Evolutionary conservation across 805 yeast genomes (phyloP).

Genomic region (Candida dajiaensis): DNA sequence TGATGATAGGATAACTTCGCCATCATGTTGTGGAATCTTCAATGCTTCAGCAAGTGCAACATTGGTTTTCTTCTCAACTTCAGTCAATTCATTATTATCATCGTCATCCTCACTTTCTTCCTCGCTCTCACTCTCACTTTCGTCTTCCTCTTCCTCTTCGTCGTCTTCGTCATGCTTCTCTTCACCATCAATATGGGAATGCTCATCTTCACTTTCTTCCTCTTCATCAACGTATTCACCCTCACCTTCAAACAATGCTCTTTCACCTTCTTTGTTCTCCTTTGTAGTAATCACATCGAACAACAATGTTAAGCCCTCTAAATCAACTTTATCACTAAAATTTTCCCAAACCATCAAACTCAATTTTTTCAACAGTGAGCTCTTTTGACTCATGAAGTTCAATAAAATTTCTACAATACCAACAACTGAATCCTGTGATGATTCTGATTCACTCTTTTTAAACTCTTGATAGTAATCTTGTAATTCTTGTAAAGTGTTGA

Average conservation of each 20-base stretch:
- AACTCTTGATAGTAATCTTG: conserved; percentile 49
- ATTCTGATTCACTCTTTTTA: conserved; percentile 31
- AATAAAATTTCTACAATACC: conserved; percentile 54
- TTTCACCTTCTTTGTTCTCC: conserved; percentile 81
- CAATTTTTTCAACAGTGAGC: conserved; percentile 50
- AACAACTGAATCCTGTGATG: conserved; percentile 38
- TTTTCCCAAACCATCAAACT: conserved; percentile 53
- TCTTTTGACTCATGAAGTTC: conserved; percentile 51
- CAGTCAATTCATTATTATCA: conserved; percentile 25
- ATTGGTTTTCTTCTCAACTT: conserved; percentile 49
- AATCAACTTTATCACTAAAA: conserved; percentile 40
- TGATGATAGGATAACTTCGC: conserved; percentile 33
- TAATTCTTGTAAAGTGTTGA: conserved; percentile 67
- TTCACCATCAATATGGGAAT: conserved; percentile 29
- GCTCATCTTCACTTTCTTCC: conserved; percentile 37
- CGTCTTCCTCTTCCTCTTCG: not conserved
- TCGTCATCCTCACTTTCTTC: conserved; percentile 27
- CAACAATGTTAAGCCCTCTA: conserved; percentile 41
- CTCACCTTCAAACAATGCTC: conserved; percentile 63
- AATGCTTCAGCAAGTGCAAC: conserved; percentile 65
- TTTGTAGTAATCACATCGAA: conserved; percentile 53
- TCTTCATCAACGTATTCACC: conserved; percentile 43
- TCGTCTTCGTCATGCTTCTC: conserved; percentile 30
- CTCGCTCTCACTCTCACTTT: conserved; percentile 24
- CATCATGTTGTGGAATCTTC: conserved; percentile 48